Evolutionary conservation across 768 basidiomycete genomes (phyloP).

Genomic region (Candolleomyces efflorescens): DNA sequence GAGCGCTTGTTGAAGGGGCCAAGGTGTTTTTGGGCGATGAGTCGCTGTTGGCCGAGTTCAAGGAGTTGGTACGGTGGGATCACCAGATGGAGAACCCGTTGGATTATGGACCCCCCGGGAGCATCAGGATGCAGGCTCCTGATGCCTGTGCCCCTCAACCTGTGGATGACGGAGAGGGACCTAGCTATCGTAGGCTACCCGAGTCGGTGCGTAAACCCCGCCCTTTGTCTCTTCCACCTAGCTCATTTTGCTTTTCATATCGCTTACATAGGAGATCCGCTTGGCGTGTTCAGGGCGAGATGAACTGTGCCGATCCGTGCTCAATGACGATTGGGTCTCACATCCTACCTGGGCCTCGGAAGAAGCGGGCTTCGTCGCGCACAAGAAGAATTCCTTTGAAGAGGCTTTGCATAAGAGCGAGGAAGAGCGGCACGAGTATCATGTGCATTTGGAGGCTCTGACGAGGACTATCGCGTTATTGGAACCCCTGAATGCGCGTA

Average conservation of each 20-base stretch:
- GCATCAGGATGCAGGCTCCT: slow-evolving; percentile 70
- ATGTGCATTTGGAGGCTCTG: slow-evolving; percentile 91
- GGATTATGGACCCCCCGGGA: slow-evolving; percentile 73
- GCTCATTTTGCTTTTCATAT: neutral
- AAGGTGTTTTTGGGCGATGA: slow-evolving; percentile 77
- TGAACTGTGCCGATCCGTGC: slow-evolving; percentile 89
- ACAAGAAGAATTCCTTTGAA: slow-evolving; percentile 96
- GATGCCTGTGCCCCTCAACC: slow-evolving; percentile 76
- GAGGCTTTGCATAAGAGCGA: slow-evolving; percentile 96
- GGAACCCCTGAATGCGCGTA: slow-evolving; percentile 80
- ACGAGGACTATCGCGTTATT: slow-evolving; percentile 86
- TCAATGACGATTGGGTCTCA: slow-evolving; percentile 98
- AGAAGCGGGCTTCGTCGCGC: slow-evolving; percentile 88
- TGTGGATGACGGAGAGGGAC: slow-evolving; percentile 82
- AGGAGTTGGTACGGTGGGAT: slow-evolving; percentile 80
- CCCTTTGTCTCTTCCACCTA: neutral
- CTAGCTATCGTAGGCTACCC: slow-evolving; percentile 89
- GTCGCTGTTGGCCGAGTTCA: slow-evolving; percentile 80
- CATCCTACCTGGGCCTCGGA: slow-evolving; percentile 99
- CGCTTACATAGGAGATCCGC: slow-evolving; percentile 63
- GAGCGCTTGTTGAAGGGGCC: slow-evolving; percentile 78
- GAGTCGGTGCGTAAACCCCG: slow-evolving; percentile 62
- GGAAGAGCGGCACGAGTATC: slow-evolving; percentile 97
- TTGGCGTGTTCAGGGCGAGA: slow-evolving; percentile 94
- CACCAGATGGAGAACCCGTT: slow-evolving; percentile 48